Base-by-base conservation (phyloP, 2,329 filamentous ascomycete genomes). In the Aspergillus pseudoterreus region DNA sequence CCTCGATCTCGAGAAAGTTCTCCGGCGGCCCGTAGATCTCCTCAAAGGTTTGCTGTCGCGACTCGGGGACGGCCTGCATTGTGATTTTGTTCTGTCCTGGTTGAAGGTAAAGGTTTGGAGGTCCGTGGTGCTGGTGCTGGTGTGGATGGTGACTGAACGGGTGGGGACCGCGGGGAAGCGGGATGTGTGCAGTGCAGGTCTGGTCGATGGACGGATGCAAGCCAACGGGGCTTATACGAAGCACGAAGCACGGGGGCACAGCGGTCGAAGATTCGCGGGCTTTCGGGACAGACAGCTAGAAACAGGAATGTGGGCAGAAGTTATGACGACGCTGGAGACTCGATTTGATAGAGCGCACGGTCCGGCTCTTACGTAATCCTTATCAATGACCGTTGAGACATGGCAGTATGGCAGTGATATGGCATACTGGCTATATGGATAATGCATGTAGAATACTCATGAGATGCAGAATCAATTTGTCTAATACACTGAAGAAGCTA, bases 1-100 rank as follows among this genome's bases (percentile, higher is more conserved):
- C 92, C 81, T 99, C 94, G 58, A 99, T 96, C 79, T 99, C 94
- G 49, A 99, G 83, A 70, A 97, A 96, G 79, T 99, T 99, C 80
- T 99, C 94, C 5, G 94, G 94, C 44, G 92, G 90, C 12, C 92
- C 94, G 74, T 99, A 99, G 71, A 97, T 96, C 81, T 99, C 94
- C 76, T 99, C 94, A 70, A 96, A 97, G 68, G 88, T 94, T 79
- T 99, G 94, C 75, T 89, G 85, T 65, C 92, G 88, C 61, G 88
- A 76, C 59, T 84, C 82, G 43, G 83, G 82, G 63, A 85, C 77
- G 52, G 82, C 80, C 71, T 85, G 82, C 82, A 85, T 85, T 45
- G 61, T 73, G 60, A n/a, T n/a, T 4, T 38, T 17, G 14, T 38
- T 15, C 15, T 38, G 15, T 38, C 6, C 35, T 15, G 35, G 43